Evolutionary conservation across 148 eudicot genomes (phyloP).

Genomic region (Silene latifolia): DNA sequence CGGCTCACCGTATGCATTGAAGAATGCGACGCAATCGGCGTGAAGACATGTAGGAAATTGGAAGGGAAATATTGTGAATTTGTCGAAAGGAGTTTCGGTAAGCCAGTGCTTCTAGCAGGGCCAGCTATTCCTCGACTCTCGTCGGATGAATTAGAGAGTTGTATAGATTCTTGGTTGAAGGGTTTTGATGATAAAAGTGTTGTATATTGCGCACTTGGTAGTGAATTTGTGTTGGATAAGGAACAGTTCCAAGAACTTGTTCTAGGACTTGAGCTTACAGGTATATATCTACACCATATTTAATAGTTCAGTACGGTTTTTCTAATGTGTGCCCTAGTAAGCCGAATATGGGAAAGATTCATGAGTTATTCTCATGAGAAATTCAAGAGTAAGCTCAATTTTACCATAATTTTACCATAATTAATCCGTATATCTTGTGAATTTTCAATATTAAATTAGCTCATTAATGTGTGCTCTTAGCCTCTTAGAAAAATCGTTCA

Average conservation of each 20-base stretch:
- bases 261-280: conserved; percentile 42
- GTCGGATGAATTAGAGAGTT: conserved; percentile 18
- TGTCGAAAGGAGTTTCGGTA: neutral
- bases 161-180: conserved; percentile 31
- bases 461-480: too few relatives aligned
- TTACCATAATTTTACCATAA: too few relatives aligned
- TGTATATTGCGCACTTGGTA: conserved; percentile 47
- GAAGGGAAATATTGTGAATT: conserved; percentile 20
- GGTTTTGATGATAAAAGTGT: conserved; percentile 25
- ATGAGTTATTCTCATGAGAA: too few relatives aligned
- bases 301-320: too few relatives aligned
- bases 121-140: conserved; percentile 31
- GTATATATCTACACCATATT: neutral
- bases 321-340: too few relatives aligned
- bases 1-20: neutral
- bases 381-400: too few relatives aligned
- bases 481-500: too few relatives aligned
- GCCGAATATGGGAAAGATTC: too few relatives aligned
- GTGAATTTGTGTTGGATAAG: conserved; percentile 28
- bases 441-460: too few relatives aligned
- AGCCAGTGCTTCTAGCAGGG: conserved; percentile 27
- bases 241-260: conserved; percentile 41
- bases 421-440: too few relatives aligned
- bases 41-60: conserved; percentile 20
- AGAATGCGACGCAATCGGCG: conserved; percentile 13